Percentiles rank a stretch among this genome's conserved stretches.
These are phyloP conservation scores for Zarea fungicola DNA, from an alignment of 2,329 filamentous ascomycete genomes.

Conservation along the genomic window DNA sequence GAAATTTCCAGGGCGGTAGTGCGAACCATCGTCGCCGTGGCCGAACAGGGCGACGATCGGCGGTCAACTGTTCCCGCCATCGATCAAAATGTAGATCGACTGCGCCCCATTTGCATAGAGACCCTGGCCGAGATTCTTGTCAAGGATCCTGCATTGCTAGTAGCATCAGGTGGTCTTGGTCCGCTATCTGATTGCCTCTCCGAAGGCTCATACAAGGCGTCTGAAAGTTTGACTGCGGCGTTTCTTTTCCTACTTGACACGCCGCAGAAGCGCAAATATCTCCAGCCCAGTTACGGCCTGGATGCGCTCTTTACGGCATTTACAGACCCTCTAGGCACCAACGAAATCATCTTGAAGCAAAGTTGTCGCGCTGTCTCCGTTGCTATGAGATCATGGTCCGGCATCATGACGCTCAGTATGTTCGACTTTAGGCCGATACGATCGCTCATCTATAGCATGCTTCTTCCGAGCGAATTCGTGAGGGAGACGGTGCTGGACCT, in stretches of 20 bases:
- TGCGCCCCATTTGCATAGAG: constrained; percentile 86
- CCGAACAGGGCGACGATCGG: constrained; percentile 81
- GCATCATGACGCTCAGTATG: constrained; percentile 81
- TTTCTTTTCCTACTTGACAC: constrained; percentile 87
- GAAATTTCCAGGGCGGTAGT: constrained; percentile 86
- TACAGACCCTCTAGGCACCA: constrained; percentile 69
- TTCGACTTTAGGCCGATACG: constrained; percentile 79
- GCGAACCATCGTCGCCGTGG: constrained; percentile 83
- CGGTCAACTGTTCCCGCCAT: constrained; percentile 62
- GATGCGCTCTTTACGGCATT: constrained; percentile 89
- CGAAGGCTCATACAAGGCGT: constrained; percentile 87
- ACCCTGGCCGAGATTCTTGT: constrained; percentile 90
- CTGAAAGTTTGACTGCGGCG: constrained; percentile 81
- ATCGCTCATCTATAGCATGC: constrained; percentile 66
- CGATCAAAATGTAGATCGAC: constrained; percentile 76
- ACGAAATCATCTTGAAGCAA: constrained; percentile 64
- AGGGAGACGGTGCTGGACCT: constrained; percentile 82
- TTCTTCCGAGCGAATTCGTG: constrained; percentile 50
- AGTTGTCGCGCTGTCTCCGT: constrained; percentile 91
- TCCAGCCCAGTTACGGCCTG: constrained; percentile 84
- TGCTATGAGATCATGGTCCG: constrained; percentile 89
- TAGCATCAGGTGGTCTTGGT: constrained; percentile 77
- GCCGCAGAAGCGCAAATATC: constrained; percentile 70
- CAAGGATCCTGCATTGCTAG: constrained; percentile 73
- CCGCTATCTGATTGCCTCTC: constrained; percentile 87